Percentiles rank a stretch among this genome's conserved stretches.
These are phyloP conservation scores for Pelargonium fulgidum DNA, from an alignment of 441 rosid species.

Conservation along the genomic window DNA sequence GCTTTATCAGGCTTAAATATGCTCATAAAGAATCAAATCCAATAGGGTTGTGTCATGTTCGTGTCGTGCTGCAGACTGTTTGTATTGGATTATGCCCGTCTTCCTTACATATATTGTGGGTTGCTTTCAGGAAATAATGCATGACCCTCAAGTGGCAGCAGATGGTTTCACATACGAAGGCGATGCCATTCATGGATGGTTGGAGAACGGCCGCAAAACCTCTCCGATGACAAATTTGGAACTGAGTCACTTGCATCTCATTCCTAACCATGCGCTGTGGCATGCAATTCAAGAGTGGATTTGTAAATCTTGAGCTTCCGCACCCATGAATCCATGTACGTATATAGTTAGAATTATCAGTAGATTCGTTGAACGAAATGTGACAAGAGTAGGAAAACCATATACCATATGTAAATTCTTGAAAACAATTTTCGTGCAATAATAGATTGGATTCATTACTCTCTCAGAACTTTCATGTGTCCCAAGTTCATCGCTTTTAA, in stretches of 20 bases:
- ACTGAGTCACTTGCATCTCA: constrained; percentile 46
- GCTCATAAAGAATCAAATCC: no score
- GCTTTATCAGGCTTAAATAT: no score
- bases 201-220: constrained; percentile 48
- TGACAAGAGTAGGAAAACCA: no score
- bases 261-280: constrained; percentile 53
- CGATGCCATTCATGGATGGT: constrained; percentile 53
- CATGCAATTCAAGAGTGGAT: constrained; percentile 76
- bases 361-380: neutral
- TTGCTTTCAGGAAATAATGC: constrained; percentile 67
- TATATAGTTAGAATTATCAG: neutral
- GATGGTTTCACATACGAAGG: constrained; percentile 74
- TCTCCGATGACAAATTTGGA: constrained; percentile 75
- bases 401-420: no score
- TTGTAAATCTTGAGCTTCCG: constrained; percentile 35
- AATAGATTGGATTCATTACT: no score
- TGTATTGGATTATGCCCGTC: neutral
- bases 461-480: no score
- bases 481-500: no score
- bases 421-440: no score
- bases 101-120: constrained; percentile 10
- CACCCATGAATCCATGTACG: neutral
- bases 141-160: constrained; percentile 68
- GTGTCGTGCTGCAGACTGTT: no score
- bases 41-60: no score